Conservation (phyloP, 1,139 yeast species). For the Pneumocystis jirovecii region DNA sequence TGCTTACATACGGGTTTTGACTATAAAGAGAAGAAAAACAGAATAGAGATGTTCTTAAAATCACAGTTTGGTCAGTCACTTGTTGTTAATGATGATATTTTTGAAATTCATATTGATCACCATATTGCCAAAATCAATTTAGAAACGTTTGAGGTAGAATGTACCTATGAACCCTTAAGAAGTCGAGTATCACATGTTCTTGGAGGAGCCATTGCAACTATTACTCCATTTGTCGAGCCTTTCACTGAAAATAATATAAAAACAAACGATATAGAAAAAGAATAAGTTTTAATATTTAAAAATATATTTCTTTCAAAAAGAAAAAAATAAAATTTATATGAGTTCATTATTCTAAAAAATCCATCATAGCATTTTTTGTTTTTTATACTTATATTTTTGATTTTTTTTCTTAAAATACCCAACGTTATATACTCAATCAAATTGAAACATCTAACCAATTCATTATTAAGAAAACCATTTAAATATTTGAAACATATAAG, state of each 20-base stretch:
- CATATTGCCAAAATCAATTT: constrained; percentile 58
- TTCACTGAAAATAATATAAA: constrained; percentile 3
- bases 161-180: constrained; percentile 59
- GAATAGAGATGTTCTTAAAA: constrained; percentile 47
- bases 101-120: constrained; percentile 53
- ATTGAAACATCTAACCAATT: background rate
- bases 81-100: constrained; percentile 25
- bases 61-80: constrained; percentile 86
- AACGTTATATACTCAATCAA: background rate
- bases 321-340: background rate
- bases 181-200: constrained; percentile 74
- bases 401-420: background rate
- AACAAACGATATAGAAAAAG: constrained; percentile 4
- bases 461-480: background rate
- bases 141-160: constrained; percentile 49
- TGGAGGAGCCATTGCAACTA: constrained; percentile 60
- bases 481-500: background rate
- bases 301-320: background rate
- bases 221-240: constrained; percentile 51
- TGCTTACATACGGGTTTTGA: constrained; percentile 18
- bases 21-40: constrained; percentile 38
- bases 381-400: too few species aligned
- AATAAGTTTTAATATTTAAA: background rate
- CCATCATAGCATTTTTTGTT: too few species aligned
- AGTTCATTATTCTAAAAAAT: too few species aligned